Base-by-base conservation (phyloP, 2,329 filamentous ascomycete species). In the Fusarium odoratissimum region DNA sequence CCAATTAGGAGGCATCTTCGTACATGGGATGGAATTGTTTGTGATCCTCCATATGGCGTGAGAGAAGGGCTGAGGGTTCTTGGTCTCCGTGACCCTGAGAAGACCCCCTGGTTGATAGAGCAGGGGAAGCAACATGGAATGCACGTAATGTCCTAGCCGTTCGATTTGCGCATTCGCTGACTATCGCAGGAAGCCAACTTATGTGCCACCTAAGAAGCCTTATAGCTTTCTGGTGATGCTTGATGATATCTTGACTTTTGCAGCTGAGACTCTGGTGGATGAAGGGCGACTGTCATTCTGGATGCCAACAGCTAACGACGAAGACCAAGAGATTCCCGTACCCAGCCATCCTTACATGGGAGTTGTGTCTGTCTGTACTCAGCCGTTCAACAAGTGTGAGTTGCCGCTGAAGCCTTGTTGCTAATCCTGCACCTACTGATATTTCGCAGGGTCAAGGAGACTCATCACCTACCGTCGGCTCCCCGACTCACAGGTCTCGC, bases 41-140 rank as follows among this genome's bases (percentile, higher is more conserved):
- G 95, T 77, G 96, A 99, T 83, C 96, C 96, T 23, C 96, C 96
- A 0, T 99, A 99, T 79, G 96, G 96, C 5, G 95, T 99, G 10
- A 88, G 96, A 52, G 96, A 99, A 82, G 96, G 96, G 0, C 82
- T 98, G 67, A 93, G 93, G 77, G 95, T 99, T 4, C 86, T 99
- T 1, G 96, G 96, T 2, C 88, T 90, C 60, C 90, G 91, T 70
- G 91, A 96, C 75, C 88, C 89, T 1, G 86, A 86, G 59, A 91
- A 89, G 76, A 84, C 83, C 8, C 84, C 86, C 3, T 88, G 86
- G 76, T 85, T 93, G 3, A 85, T 93, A 35, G 89, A 92, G 64
- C 89, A 93, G 77, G 94, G 93, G 1, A 89, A 89, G 63, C 86
- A 88, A 68, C 89, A 91, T 76, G 91, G 94, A 83, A 87, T 88